Base-by-base conservation (phyloP, 768 basidiomycete genomes). In the Russula earlei region DNA sequence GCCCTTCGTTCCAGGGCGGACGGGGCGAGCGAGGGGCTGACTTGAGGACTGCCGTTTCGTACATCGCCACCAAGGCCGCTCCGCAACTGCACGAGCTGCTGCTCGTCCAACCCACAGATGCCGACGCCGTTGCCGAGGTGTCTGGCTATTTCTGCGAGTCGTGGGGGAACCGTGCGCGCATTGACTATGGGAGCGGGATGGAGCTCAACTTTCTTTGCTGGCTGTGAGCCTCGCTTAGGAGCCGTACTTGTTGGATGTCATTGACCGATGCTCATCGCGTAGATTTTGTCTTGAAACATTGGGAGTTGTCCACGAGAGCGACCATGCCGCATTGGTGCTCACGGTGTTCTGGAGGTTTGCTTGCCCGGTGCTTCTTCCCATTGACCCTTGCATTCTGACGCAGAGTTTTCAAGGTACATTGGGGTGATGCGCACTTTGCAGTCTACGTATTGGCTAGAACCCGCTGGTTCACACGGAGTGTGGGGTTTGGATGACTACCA, bases 151-250 rank as follows among this genome's bases (percentile, higher is more conserved):
- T 98, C 65, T 71, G 75, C 36, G 90, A 94, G 66, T 72, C 84
- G 15, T 98, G 94, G 94, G 96, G 96, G 0, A 96, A 88, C 68
- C 74, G 87, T 27, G 81, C 85, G 46, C 76, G 96, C 9, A 92
- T 99, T 52, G 96, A 99, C 70, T 99, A 99, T 70, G 96, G 96
- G n/a, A 96, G 93, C 64, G 96, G 96, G 14, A 98, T 98, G 95
- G 96, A 99, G 67, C 77, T 98, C 42, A 95, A 97, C 70, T 99
- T 97, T 65, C 57, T 98, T 3, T 97, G 94, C 65, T 97, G 93
- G 93, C 67, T 98, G 94, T 96, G 67, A 62, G 91, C 1, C 7
- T 31, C 3, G 31, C 14, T 17, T n/a, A 52, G 0, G 3, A 10
- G 9, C 5, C 17, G 52, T 44, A 8, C 0, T 7, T 12, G n/a